Conservation (phyloP, 1,284 basidiomycete species). For the Cutaneotrichosporon daszewskae region DNA sequence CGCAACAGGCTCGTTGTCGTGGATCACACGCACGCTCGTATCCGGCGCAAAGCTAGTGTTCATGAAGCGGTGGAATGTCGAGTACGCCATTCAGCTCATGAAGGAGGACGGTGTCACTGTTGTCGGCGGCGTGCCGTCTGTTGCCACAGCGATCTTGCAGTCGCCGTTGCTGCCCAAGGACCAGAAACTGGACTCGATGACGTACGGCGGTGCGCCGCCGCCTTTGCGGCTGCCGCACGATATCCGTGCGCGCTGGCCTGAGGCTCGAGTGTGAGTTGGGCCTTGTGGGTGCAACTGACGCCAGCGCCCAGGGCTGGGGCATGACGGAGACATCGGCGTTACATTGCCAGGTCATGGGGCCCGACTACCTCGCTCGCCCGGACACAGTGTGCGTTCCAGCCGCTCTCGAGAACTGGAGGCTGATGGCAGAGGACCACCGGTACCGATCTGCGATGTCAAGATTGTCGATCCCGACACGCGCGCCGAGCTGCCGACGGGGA, state of each 20-base stretch:
- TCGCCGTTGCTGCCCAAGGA: conserved; percentile 10
- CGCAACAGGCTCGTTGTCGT: conserved; percentile 42
- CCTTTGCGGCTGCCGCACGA: conserved; percentile 30
- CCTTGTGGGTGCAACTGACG: background rate
- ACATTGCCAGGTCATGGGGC: conserved; percentile 31
- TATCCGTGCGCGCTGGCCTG: conserved; percentile 29
- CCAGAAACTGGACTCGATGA: conserved; percentile 26
- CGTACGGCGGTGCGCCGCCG: conserved; percentile 43
- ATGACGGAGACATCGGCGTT: conserved; percentile 43
- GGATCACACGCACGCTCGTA: conserved; percentile 35
- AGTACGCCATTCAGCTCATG: conserved; percentile 29
- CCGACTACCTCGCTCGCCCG: conserved; percentile 27
- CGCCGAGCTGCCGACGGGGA: conserved; percentile 17
- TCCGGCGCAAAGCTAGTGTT: conserved; percentile 34
- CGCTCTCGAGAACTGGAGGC: background rate
- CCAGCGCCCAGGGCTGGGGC: conserved; percentile 33
- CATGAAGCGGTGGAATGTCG: conserved; percentile 32
- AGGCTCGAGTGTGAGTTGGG: conserved; percentile 6
- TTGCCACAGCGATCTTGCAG: conserved; percentile 26
- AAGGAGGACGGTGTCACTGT: conserved; percentile 27
- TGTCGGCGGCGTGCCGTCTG: conserved; percentile 41
- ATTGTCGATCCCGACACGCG: conserved; percentile 33
- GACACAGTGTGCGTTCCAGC: background rate
- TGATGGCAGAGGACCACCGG: conserved; percentile 29
- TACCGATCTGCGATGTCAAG: conserved; percentile 32